Evolutionary conservation across 1,284 basidiomycete species (phyloP).

Genomic region (Entoloma clypeatum): DNA sequence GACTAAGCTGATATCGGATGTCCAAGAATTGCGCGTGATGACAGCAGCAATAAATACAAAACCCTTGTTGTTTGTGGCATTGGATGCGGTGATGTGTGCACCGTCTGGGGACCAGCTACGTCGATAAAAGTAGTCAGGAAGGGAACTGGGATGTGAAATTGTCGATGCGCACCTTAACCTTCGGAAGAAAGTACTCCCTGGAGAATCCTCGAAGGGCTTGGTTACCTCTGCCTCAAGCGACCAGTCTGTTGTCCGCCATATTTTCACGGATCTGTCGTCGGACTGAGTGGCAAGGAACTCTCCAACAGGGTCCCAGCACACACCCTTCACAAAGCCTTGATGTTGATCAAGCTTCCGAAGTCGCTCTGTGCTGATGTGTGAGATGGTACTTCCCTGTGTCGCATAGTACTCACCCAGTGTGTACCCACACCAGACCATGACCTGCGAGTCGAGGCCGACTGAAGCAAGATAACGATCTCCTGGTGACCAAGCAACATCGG

Average conservation of each 20-base stretch:
- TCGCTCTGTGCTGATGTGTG: slow-evolving; percentile 49
- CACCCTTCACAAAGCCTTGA: slow-evolving; percentile 96
- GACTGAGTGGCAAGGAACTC: slow-evolving; percentile 96
- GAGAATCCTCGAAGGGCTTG: slow-evolving; percentile 91
- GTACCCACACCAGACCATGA: slow-evolving; percentile 90
- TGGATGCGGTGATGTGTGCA: slow-evolving; percentile 95
- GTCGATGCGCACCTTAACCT: slow-evolving; percentile 68
- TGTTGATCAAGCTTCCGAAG: slow-evolving; percentile 84
- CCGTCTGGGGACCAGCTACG: slow-evolving; percentile 99
- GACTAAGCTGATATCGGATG: slow-evolving; percentile 87
- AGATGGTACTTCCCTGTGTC: not conserved
- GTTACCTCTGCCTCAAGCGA: slow-evolving; percentile 76
- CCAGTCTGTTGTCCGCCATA: slow-evolving; percentile 97
- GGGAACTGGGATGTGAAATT: slow-evolving; percentile 2
- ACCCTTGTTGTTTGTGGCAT: slow-evolving; percentile 93
- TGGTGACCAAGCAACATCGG: slow-evolving; percentile 93
- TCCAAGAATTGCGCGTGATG: slow-evolving; percentile 85
- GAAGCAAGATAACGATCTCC: slow-evolving; percentile 91
- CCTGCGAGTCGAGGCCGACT: slow-evolving; percentile 88
- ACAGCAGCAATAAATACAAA: slow-evolving; percentile 98
- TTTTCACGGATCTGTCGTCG: slow-evolving; percentile 93
- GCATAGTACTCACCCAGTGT: slow-evolving; percentile 61
- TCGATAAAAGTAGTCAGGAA: slow-evolving; percentile 5
- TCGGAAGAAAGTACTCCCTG: slow-evolving; percentile 93
- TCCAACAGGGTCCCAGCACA: slow-evolving; percentile 97